Conservation (phyloP, 805 yeast genomes). For the Priceomyces fermenticarens region DNA sequence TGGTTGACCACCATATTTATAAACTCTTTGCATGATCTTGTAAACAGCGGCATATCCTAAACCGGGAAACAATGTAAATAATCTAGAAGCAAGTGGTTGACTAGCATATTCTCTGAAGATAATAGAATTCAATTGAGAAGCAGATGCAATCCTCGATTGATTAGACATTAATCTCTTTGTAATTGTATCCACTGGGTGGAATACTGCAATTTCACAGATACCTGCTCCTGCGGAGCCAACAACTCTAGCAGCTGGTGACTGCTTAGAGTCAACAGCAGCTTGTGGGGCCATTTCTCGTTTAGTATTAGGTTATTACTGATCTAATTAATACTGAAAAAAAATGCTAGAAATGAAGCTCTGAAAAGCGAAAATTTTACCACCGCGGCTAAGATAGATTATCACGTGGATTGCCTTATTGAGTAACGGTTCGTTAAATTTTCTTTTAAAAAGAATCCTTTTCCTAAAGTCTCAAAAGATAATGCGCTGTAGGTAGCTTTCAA, state of each 20-base stretch:
- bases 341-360: background rate
- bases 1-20: slow-evolving; percentile 99
- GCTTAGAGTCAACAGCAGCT: slow-evolving; percentile 63
- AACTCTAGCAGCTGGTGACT: slow-evolving; percentile 85
- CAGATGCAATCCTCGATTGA: slow-evolving; percentile 61
- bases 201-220: slow-evolving; percentile 90
- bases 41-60: slow-evolving; percentile 97
- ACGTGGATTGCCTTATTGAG: slow-evolving; percentile 6
- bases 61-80: slow-evolving; percentile 92
- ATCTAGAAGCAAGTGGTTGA: slow-evolving; percentile 65
- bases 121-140: slow-evolving; percentile 73
- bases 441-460: background rate
- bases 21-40: slow-evolving; percentile 94
- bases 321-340: background rate
- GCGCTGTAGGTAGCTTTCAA: too few relatives aligned
- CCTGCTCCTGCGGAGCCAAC: slow-evolving; percentile 99
- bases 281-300: slow-evolving; percentile 28
- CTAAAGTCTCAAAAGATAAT: too few relatives aligned
- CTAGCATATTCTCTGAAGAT: slow-evolving; percentile 80
- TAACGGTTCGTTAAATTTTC: background rate
- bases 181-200: slow-evolving; percentile 98
- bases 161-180: slow-evolving; percentile 93
- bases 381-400: slow-evolving; percentile 4
- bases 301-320: background rate
- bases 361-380: slow-evolving; percentile 1